A percentile compares a stretch with the other conserved stretches of the same genome.
phyloP scores from a whole-genome alignment of 129 eudicot genomes.

The Pittosporum tobira region DNA sequence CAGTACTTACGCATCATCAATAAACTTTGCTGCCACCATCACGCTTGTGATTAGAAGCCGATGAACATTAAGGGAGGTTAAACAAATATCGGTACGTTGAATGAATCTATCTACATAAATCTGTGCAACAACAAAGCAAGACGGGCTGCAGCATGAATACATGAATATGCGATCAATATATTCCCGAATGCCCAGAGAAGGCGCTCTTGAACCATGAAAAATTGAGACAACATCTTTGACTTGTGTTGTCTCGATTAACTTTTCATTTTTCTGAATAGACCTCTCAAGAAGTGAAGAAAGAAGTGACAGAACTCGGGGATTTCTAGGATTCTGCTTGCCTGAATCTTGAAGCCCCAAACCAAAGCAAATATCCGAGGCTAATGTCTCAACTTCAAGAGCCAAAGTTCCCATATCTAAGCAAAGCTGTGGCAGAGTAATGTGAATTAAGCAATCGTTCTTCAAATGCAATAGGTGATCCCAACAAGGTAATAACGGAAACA shows the following conservation, averaged over 20 bases:
- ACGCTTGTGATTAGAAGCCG: slow-evolving; percentile 69
- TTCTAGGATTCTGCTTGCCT: slow-evolving; percentile 28
- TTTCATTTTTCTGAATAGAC: slow-evolving; percentile 47
- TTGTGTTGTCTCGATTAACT: slow-evolving; percentile 31
- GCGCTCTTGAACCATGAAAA: slow-evolving; percentile 74
- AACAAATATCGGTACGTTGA: slow-evolving; percentile 22
- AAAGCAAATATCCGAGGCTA: slow-evolving; percentile 29
- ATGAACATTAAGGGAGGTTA: slow-evolving; percentile 66
- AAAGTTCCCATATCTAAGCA: slow-evolving; percentile 37
- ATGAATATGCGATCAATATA: slow-evolving; percentile 59
- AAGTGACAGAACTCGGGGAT: slow-evolving; percentile 49
- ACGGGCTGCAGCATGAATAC: slow-evolving; percentile 72
- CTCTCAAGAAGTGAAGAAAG: slow-evolving; percentile 52
- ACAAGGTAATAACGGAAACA: background rate
- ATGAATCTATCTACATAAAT: slow-evolving; percentile 57
- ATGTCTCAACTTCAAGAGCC: slow-evolving; percentile 32
- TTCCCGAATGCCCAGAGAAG: slow-evolving; percentile 52
- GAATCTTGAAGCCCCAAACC: slow-evolving; percentile 47
- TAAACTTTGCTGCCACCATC: slow-evolving; percentile 70
- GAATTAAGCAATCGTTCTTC: background rate
- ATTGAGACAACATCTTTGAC: slow-evolving; percentile 39
- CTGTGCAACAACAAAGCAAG: slow-evolving; percentile 66
- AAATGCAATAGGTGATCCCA: background rate
- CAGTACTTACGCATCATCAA: slow-evolving; percentile 74
- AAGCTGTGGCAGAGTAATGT: slow-evolving; percentile 19